Conservation (phyloP, 371 early-diverging fungal species). For the Lichtheimia hyalospora region DNA sequence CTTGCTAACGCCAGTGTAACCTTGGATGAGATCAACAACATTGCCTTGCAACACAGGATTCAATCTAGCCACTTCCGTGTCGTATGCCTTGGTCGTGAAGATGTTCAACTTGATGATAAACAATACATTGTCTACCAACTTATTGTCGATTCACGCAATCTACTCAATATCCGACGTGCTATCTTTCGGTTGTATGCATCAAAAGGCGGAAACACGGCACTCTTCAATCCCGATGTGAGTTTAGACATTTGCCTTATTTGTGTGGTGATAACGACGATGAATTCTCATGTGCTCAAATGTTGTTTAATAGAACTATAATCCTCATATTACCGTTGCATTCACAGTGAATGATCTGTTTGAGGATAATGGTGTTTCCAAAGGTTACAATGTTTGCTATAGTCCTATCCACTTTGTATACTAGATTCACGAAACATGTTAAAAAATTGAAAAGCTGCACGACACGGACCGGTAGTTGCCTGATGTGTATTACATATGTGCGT, state of each 20-base stretch:
- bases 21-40: conserved; percentile 67
- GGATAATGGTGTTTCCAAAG: conserved; percentile 75
- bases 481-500: no score
- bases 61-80: conserved; percentile 56
- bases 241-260: background rate
- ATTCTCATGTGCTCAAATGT: background rate
- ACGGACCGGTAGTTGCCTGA: no score
- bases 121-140: conserved; percentile 41
- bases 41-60: conserved; percentile 56
- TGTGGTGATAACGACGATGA: background rate
- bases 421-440: no score
- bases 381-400: conserved; percentile 66
- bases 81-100: conserved; percentile 69
- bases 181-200: conserved; percentile 49
- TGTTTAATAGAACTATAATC: conserved; percentile 53
- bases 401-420: conserved; percentile 12
- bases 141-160: conserved; percentile 33
- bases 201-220: conserved; percentile 60
- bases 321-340: conserved; percentile 77
- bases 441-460: no score
- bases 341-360: conserved; percentile 64
- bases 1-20: conserved; percentile 63
- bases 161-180: conserved; percentile 48
- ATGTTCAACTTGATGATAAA: conserved; percentile 27
- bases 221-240: conserved; percentile 54